Base-by-base conservation (phyloP, 768 basidiomycete genomes). In the Termitomyces sp. region DNA sequence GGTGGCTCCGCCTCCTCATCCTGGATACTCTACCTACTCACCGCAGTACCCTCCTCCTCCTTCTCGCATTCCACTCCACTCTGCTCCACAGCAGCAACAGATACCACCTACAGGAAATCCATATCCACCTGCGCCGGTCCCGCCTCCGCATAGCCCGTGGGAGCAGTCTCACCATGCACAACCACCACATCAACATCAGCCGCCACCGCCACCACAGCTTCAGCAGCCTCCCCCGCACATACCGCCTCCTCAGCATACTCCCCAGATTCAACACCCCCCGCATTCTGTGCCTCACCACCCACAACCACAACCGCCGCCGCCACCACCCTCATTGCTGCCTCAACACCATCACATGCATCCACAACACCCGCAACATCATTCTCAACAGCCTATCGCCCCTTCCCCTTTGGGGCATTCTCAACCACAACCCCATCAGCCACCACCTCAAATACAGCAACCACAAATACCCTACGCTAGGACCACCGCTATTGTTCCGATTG, bases 121-220 rank as follows among this genome's bases (percentile, higher is more conserved):
- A 9, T 82, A 81, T 60, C 80, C 80, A n/a, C 75, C 79, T 48
- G 76, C 79, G 1, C 73, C 77, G 25, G 73, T 78, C 5, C 74
- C 79, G 34, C 75, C 76, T 38, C 73, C 73, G 37, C 79, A 80
- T 64, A 72, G 72, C 7, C 70, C 74, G 32, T 80, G 79, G 79
- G 71, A 74, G 15, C 76, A 71, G 56, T 71, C 67, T 14, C 73
- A 74, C 45, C 71, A 72, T 11, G 67, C 64, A 4, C 64, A 65
- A 62, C 67, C 69, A 42, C 71, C 70, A 38, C 68, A 67, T 58
- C 70, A 63, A 11, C 69, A 65, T 10, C 70, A 67, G 38, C 65
- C 67, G 25, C 63, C 71, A 36, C 61, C 55, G 25, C 66, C 63
- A n/a, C 60, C 45, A 14, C 66, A 67, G 31, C 63, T 69, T 52